Conservation (phyloP, 208 protist genomes). For the Porcisia hertigi region DNA sequence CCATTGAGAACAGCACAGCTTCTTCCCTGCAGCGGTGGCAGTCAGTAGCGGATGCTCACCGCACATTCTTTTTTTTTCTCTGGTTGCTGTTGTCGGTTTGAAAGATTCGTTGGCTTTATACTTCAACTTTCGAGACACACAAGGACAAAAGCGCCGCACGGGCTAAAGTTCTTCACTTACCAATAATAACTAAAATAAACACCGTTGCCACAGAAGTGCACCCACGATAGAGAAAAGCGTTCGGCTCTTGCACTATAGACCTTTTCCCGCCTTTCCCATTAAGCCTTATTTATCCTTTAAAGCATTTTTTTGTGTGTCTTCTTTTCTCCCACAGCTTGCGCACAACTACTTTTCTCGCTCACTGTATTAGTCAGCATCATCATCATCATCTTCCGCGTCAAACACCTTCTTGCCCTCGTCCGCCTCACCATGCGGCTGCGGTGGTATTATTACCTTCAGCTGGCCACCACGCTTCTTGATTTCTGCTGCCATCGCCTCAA, state of each 20-base stretch:
- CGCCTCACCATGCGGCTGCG: conserved; percentile 70
- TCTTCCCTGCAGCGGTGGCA: background rate
- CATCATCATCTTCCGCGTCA: conserved; percentile 72
- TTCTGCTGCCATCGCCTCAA: conserved; percentile 89
- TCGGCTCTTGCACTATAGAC: background rate
- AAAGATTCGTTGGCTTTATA: background rate
- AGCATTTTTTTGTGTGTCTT: background rate
- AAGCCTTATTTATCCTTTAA: background rate
- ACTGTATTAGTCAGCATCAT: conserved; percentile 58
- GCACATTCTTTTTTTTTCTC: background rate
- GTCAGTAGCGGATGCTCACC: background rate
- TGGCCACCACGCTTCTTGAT: conserved; percentile 88
- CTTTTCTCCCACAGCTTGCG: conserved; percentile 2
- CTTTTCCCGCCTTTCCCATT: background rate
- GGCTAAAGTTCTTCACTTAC: background rate
- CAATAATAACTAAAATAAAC: background rate
- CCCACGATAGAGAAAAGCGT: background rate
- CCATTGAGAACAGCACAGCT: background rate
- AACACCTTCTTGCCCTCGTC: conserved; percentile 47
- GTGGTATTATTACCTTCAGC: conserved; percentile 85
- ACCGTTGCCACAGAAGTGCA: background rate
- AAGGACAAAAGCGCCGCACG: background rate
- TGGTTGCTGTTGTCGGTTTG: background rate
- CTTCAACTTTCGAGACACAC: background rate
- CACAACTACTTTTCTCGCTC: background rate